These are phyloP conservation scores for Phaeosphaeriaceae sp. DNA, from an alignment of 2,329 filamentous ascomycete genomes.

Conservation along the genomic window DNA sequence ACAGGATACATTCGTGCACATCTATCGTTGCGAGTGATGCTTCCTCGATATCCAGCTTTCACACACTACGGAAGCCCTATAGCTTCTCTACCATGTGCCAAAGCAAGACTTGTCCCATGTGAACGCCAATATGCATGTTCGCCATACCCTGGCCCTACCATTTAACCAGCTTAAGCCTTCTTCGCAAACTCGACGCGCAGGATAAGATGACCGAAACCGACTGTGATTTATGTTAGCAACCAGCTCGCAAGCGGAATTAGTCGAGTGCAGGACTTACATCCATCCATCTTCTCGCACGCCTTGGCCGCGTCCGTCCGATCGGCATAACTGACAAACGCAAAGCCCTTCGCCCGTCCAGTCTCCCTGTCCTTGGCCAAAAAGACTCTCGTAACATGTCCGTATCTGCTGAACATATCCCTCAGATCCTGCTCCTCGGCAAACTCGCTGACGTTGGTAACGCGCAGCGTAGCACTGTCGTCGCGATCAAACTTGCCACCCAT, in stretches of 20 bases:
- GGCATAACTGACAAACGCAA: slow-evolving; percentile 97
- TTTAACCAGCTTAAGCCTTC: slow-evolving; percentile 46
- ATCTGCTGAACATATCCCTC: slow-evolving; percentile 97
- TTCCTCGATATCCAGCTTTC: not conserved
- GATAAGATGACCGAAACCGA: slow-evolving; percentile 85
- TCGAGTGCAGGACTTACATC: slow-evolving; percentile 64
- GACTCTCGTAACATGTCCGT: slow-evolving; percentile 94
- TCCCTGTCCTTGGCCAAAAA: slow-evolving; percentile 98
- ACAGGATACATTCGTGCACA: not conserved
- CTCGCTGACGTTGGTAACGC: slow-evolving; percentile 98
- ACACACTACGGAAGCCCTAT: not conserved
- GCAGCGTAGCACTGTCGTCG: slow-evolving; percentile 93
- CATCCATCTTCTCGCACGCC: slow-evolving; percentile 98
- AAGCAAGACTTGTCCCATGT: not conserved
- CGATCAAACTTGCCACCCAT: slow-evolving; percentile 96
- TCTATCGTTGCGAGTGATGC: not conserved
- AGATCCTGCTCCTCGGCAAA: slow-evolving; percentile 96
- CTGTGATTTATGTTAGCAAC: slow-evolving; percentile 32
- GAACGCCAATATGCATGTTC: slow-evolving; percentile 6
- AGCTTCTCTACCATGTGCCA: not conserved
- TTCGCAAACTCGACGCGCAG: slow-evolving; percentile 88
- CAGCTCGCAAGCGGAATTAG: not conserved
- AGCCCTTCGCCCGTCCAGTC: slow-evolving; percentile 94
- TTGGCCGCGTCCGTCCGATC: slow-evolving; percentile 88
- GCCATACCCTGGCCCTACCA: not conserved